Evolutionary conservation across 805 yeast species (phyloP), one percentile per base, ranked within the genome.

Genomic region (Pichia cabralensis): DNA sequence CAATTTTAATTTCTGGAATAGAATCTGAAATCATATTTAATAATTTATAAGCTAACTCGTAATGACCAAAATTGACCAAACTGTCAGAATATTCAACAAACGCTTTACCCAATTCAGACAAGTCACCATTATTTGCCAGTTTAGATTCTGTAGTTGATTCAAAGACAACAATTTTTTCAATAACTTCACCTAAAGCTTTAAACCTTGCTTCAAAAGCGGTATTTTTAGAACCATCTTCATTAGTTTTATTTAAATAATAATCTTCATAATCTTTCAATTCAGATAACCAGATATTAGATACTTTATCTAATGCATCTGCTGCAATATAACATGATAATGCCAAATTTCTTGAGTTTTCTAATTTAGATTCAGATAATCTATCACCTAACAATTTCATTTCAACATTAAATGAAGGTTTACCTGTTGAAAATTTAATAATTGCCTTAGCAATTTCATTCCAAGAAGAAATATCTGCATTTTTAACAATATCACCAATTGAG

Each of bases 401-500:
- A 8, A 58, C 46, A 45, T 71, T 71, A 56, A 71, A 80, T 26
- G 66, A 65, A 3, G 58, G 59, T 4, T 42, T 69, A 69, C 12
- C 38, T n/a, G 25, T 19, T 8, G 42, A 54, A 48, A 70, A 80
- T 3, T 83, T 69, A 34, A 74, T 55, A 36, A 88, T 70, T 12
- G 85, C 69, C 28, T 71, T 64, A n/a, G 86, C 83, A 45, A 82
- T 75, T 28, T 76, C 78, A 47, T 74, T 80, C 98, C 98, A 92
- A 44, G 82, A 76, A 15, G 35, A 34, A 26, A 88, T 75, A 49
- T 82, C 80, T 21, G 82, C 80, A 51, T 88, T 78, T 30, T 70
- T 67, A 21, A 86, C 92, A 41, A 92, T 54, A 53, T 89, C 97
- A 21, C 64, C 59, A 34, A 65, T 70, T 33, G 60, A 61, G 23